phyloP scores from a whole-genome alignment of 2,329 filamentous ascomycete genomes.

The Zymoseptoria pseudotritici region DNA sequence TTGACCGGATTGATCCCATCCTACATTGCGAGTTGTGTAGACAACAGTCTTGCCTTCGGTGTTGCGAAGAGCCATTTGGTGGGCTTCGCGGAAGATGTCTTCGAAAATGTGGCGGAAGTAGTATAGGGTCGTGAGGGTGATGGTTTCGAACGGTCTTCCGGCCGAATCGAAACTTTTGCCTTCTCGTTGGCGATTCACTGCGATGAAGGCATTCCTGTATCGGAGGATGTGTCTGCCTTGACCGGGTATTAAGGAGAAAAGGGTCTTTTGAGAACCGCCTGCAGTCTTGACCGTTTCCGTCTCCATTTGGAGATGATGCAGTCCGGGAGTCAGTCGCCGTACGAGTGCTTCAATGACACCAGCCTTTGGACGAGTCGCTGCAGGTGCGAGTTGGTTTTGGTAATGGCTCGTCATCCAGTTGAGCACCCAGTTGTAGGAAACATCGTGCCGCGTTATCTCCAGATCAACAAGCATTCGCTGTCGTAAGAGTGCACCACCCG shows the following conservation, averaged over 20 bases:
- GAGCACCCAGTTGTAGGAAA: conserved; percentile 88
- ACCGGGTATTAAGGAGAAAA: conserved; percentile 83
- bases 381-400: conserved; percentile 34
- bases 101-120: conserved; percentile 83
- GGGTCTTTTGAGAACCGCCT: conserved; percentile 64
- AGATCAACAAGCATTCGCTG: conserved; percentile 87
- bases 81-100: conserved; percentile 80
- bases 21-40: conserved; percentile 74
- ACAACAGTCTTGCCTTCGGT: conserved; percentile 91
- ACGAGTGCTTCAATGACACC: conserved; percentile 48
- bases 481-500: conserved; percentile 65
- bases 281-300: conserved; percentile 55
- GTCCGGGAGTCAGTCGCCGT: conserved; percentile 50
- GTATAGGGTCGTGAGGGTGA: conserved; percentile 88
- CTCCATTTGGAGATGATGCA: conserved; percentile 58
- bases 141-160: conserved; percentile 87
- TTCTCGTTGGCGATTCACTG: conserved; percentile 71
- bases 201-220: conserved; percentile 78
- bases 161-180: conserved; percentile 76
- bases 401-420: conserved; percentile 74
- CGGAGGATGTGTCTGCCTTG: conserved; percentile 84
- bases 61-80: conserved; percentile 67
- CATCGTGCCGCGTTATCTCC: conserved; percentile 89
- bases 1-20: conserved; percentile 79
- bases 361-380: conserved; percentile 19